Evolutionary conservation across 805 yeast species (phyloP), one percentile per base, ranked within the genome.

Genomic region (Kregervanrija pseudodelftensis): DNA sequence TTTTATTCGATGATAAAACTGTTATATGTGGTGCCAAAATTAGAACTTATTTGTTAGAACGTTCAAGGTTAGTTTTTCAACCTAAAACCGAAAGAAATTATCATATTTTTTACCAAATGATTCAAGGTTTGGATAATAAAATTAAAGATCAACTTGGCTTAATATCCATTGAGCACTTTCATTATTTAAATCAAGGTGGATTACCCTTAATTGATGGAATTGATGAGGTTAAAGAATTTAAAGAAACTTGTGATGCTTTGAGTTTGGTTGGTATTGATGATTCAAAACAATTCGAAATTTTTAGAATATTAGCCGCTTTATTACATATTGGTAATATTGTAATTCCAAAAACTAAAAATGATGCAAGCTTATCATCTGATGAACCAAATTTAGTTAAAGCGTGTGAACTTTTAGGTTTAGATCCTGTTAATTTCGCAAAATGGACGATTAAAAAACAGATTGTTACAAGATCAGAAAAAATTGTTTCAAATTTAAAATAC

Each of bases 371-470:
- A 49, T 73, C 85, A 3, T 75, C 91, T 2, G 96, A 90, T 53
- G 98, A 93, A 61, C 93, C 95, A 41, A 84, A 79, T 54, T 70
- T 91, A 52, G 76, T 79, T 33, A 81, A 81, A 57, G 96, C 95
- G 3, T 82, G 95, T 69, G 84, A 85, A 49, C 72, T 91, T 40
- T 74, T 91, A 48, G 96, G 95, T 4, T 72, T 91, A 40, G 87
- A 88, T 57, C 70, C 96, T 1, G 53, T 64, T 16, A 67, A 66
- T 42, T 87, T 91, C 63, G 82, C 91, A 30, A 88, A 87, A 65
- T 91, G 98, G 97, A 79, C 85, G 56, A 81, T 84, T 39, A 93
- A 91, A 69, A 89, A 87, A 61, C 97, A 90, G 65, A 87, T 93
- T 52, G 76, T 77, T 17, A 90, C 96, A n/a, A 76, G 97, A 62